Evolutionary conservation across 2,329 filamentous ascomycete genomes (phyloP), one percentile per base, ranked within the genome.

Genomic region (Leptosphaerulina australis): DNA sequence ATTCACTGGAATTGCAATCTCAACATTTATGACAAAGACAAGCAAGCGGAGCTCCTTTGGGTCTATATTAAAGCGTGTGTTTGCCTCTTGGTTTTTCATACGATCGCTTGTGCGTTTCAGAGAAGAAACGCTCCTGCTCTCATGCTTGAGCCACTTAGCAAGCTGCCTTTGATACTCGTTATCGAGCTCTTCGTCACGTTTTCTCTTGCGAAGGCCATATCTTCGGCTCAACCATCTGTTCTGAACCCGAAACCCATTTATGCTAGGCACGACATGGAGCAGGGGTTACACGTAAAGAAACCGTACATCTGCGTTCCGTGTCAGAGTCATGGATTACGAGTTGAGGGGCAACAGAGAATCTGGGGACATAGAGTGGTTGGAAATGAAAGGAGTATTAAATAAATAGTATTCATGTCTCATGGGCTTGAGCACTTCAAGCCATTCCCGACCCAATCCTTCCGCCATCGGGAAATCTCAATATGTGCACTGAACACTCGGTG

Each of bases 121-220:
- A 0, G 94, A 93, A 4, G 90, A 89, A 11, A 90, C 88, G 30
- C 91, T 84, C 53, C 88, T 88, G 44, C 88, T 84, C 71, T 99
- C 94, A 34, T 92, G 85, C 69, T 95, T 96, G 20, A 91, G 79
- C 93, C 93, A 97, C 55, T 91, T 87, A 22, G 91, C 85, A 70
- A 97, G 91, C 33, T 92, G 88, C 62, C 96, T 92, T 0, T 88
- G 79, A 68, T 90, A 97, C 36, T 84, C 78, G 67, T 92, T 91
- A 37, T 97, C 89, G 0, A 85, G 81, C 17, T 97, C 91, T 0
- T 86, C 80, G 26, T 88, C 81, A 59, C 86, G 85, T 72, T 90
- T 92, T 18, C 83, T 82, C 56, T 84, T 75, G 14, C 88, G 84
- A 35, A 91, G 82, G 21, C 81, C n/a, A n/a, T n/a, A n/a, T n/a